Base-by-base conservation (phyloP, 176 grass and related monocot species). In the Carex littledalei region DNA sequence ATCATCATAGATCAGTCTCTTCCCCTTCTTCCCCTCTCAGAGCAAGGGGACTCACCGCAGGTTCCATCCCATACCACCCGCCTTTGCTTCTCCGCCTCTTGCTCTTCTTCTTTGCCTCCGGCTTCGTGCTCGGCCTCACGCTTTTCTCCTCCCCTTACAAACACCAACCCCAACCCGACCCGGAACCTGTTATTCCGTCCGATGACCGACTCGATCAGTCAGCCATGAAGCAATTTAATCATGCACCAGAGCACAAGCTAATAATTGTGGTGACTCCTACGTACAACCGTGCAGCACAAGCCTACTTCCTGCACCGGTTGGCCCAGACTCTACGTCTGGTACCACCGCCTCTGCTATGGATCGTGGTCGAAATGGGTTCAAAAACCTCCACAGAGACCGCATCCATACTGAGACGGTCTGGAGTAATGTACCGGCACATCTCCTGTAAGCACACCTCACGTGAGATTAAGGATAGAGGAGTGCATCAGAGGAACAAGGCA, bases 401-500 rank as follows among this genome's bases (percentile, higher is more conserved):
- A 16, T 85, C 86, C 32, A 91, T 92, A 61, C 93, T 96, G 11
- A 84, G 90, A 31, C 85, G 80, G 47, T 91, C 88, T 35, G 84
- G 91, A 47, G 91, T 99, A 68, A 84, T 91, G 91, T 91, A 94
- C 93, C 88, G 93, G 55, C 94, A 94, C 82, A 71, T 99, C 55
- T 87, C 88, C 1, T 94, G 90, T 79, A 78, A 87, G 55, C 81
- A 29, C 24, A 85, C 70, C 31, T 84, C 65, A 24, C 60, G 75
- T 67, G 59, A 78, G 63, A 35, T 85, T 32, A 90, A 90, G 73
- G 89, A 90, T 63, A 72, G 89, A 87, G 85, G 89, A 3, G 89
- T 91, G 60, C 91, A 91, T 83, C 97, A 99, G 90, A 86, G 94
- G 47, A 99, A 99, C 45, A 92, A 89, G 2, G 97, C 87, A 12